Evolutionary conservation across 2,329 filamentous ascomycete genomes (phyloP).

Genomic region (Aschersonia sp.): DNA sequence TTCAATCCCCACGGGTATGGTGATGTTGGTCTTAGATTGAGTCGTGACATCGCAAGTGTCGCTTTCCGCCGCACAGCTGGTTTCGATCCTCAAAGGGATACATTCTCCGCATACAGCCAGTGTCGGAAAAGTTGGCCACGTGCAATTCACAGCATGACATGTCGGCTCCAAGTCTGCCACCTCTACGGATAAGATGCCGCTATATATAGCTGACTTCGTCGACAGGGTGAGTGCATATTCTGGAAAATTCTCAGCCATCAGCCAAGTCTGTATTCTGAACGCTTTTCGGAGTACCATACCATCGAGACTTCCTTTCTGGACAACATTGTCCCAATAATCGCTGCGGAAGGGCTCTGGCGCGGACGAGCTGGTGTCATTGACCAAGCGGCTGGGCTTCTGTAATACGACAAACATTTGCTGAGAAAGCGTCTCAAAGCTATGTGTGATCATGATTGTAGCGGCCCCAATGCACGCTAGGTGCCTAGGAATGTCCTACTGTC

Average conservation of each 20-base stretch:
- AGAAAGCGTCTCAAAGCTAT: conserved; percentile 24
- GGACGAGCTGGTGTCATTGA: conserved; percentile 6
- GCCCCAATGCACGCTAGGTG: conserved; percentile 24
- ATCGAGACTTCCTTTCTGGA: conserved; percentile 8
- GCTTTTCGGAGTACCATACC: not conserved
- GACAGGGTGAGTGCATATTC: conserved; percentile 14
- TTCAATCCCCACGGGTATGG: conserved; percentile 6
- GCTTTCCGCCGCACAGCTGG: conserved; percentile 8
- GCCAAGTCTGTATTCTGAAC: not conserved
- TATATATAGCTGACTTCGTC: conserved; percentile 22
- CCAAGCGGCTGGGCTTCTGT: conserved; percentile 10
- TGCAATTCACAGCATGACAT: conserved; percentile 19
- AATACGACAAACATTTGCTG: conserved; percentile 22
- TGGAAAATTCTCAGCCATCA: not conserved
- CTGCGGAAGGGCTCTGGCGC: conserved; percentile 16
- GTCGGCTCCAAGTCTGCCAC: conserved; percentile 10
- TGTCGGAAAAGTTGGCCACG: conserved; percentile 20
- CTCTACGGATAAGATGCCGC: conserved; percentile 18
- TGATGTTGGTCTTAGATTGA: conserved; percentile 14
- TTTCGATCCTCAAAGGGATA: conserved; percentile 4
- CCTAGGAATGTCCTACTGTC: not conserved
- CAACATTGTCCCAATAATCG: conserved; percentile 20
- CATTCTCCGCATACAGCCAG: conserved; percentile 22
- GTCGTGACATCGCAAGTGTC: conserved; percentile 16
- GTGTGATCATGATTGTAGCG: conserved; percentile 17